Evolutionary conservation across 2,329 filamentous ascomycete genomes (phyloP).

Genomic region (Mollisia scopiformis): DNA sequence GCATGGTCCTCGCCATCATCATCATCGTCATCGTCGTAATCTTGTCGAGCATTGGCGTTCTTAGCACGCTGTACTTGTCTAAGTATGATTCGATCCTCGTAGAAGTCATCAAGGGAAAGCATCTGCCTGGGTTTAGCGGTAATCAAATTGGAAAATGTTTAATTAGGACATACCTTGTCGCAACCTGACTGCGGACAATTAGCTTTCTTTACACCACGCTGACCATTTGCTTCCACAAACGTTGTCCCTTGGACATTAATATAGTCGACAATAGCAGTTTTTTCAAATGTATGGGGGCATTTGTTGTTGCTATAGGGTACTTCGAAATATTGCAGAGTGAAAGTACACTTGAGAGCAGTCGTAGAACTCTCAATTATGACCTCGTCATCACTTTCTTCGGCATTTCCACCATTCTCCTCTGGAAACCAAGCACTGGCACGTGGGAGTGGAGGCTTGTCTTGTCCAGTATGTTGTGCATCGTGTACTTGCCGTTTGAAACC

Average conservation of each 20-base stretch:
- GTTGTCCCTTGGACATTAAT: conserved; percentile 13
- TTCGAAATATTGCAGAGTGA: conserved; percentile 66
- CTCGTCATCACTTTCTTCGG: conserved; percentile 62
- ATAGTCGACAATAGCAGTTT: conserved; percentile 60
- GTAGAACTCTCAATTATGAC: conserved; percentile 66
- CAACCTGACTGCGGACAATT: conserved; percentile 71
- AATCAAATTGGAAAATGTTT: background rate
- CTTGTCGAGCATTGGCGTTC: conserved; percentile 44
- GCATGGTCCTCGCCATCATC: conserved; percentile 34
- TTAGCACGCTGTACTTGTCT: conserved; percentile 60
- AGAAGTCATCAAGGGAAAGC: conserved; percentile 55
- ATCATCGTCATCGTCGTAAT: conserved; percentile 47
- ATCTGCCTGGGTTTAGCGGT: conserved; percentile 40
- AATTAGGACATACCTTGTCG: conserved; percentile 53
- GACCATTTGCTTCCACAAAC: conserved; percentile 4
- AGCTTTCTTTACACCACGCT: conserved; percentile 35
- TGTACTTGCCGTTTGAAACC: conserved; percentile 65
- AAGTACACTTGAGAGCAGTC: conserved; percentile 69
- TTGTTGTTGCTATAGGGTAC: conserved; percentile 68
- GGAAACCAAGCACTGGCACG: conserved; percentile 65
- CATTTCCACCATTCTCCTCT: conserved; percentile 25
- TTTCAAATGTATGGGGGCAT: conserved; percentile 77
- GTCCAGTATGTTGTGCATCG: conserved; percentile 58
- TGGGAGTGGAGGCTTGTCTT: conserved; percentile 55
- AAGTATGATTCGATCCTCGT: conserved; percentile 56